These are phyloP conservation scores for Sphaerulina vaccinii DNA, from an alignment of 2,329 filamentous ascomycete genomes.

Conservation along the genomic window DNA sequence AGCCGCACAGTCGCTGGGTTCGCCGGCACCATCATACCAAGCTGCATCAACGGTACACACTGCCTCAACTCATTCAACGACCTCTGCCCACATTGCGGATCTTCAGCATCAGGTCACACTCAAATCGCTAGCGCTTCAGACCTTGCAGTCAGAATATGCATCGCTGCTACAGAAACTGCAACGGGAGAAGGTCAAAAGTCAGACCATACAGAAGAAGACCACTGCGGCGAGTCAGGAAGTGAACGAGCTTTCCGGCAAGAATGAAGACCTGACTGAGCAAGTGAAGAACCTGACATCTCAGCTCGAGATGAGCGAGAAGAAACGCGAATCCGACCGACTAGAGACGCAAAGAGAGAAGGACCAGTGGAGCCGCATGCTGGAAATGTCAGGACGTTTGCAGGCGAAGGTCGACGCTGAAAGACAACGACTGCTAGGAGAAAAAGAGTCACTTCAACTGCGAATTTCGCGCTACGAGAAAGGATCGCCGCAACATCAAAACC, in stretches of 20 bases:
- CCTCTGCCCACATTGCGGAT: constrained; percentile 45
- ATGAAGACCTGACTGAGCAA: constrained; percentile 49
- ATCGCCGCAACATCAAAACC: too few relatives aligned
- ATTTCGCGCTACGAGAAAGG: constrained; percentile 2
- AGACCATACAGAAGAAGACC: constrained; percentile 52
- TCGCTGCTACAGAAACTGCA: constrained; percentile 53
- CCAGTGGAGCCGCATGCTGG: constrained; percentile 53
- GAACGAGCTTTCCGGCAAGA: constrained; percentile 52
- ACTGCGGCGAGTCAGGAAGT: constrained; percentile 53
- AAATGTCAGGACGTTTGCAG: constrained; percentile 50
- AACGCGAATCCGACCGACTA: constrained; percentile 48
- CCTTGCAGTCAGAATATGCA: constrained; percentile 56
- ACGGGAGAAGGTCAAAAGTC: constrained; percentile 50
- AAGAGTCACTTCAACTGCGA: constrained; percentile 32
- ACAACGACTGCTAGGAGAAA: constrained; percentile 44
- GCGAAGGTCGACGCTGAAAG: constrained; percentile 45
- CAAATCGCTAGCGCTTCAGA: constrained; percentile 54
- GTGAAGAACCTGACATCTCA: constrained; percentile 50
- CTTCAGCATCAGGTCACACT: constrained; percentile 56
- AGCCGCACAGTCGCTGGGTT: constrained; percentile 20
- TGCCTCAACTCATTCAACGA: constrained; percentile 28
- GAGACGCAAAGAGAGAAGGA: constrained; percentile 46
- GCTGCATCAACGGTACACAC: constrained; percentile 28
- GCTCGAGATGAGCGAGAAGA: constrained; percentile 50
- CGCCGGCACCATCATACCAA: constrained; percentile 30